Percentiles rank a stretch among this genome's conserved stretches.
These are phyloP conservation scores for Zea luxurians DNA, from an alignment of 176 grass and related monocot genomes.

Conservation along the genomic window DNA sequence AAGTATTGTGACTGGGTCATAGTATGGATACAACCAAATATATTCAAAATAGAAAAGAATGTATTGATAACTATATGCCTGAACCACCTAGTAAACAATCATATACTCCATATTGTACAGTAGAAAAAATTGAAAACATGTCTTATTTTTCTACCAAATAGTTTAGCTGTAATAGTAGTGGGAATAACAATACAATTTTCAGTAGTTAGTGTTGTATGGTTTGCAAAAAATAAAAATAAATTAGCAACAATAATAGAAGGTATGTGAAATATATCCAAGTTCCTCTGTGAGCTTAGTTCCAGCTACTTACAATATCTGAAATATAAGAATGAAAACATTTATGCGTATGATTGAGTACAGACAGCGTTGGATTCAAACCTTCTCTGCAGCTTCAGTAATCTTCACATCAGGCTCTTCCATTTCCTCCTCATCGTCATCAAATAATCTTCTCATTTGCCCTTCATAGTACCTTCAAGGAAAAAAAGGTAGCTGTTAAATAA, in stretches of 20 bases:
- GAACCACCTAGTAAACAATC: not conserved
- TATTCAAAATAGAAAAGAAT: not conserved
- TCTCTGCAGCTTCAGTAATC: conserved; percentile 83
- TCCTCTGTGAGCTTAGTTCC: conserved; percentile 9
- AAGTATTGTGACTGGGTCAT: not conserved
- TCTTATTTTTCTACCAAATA: not conserved
- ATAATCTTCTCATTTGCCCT: not conserved
- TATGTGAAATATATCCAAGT: not conserved
- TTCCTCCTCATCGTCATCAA: conserved; percentile 54
- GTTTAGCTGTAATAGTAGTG: conserved; percentile 10
- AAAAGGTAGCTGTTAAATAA: not conserved
- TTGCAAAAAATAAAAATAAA: not conserved
- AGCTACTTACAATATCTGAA: not conserved
- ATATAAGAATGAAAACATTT: conserved; percentile 17
- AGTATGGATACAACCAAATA: not conserved
- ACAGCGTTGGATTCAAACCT: conserved; percentile 49
- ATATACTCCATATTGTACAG: not conserved
- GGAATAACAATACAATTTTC: conserved; percentile 12
- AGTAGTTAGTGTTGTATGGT: not conserved
- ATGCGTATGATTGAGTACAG: not conserved
- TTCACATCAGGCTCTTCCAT: conserved; percentile 62
- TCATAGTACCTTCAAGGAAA: conserved; percentile 63
- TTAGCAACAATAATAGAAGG: not conserved
- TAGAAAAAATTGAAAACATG: not conserved
- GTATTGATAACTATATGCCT: not conserved